These are phyloP conservation scores for Mycena capillaripes DNA, from an alignment of 768 basidiomycete species.

Conservation along the genomic window DNA sequence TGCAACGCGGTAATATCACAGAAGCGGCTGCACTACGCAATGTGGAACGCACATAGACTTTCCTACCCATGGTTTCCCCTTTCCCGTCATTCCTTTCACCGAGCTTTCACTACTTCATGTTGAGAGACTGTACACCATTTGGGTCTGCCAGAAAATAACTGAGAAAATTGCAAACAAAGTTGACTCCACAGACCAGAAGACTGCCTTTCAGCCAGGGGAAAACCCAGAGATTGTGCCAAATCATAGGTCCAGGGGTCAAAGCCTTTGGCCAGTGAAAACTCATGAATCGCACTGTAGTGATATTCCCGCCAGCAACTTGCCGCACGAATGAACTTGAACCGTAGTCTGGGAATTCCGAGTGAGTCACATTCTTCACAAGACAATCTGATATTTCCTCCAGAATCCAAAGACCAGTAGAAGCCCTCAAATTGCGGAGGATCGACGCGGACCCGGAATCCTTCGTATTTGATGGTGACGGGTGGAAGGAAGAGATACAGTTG, in stretches of 20 bases:
- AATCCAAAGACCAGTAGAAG: conserved; percentile 4
- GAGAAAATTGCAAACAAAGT: neutral
- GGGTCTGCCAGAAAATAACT: too few relatives aligned
- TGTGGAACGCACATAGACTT: too few relatives aligned
- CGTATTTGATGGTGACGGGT: neutral
- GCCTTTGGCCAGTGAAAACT: neutral
- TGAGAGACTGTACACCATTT: too few relatives aligned
- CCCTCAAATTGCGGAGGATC: neutral
- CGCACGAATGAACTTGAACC: neutral
- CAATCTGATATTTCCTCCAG: neutral
- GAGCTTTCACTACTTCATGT: too few relatives aligned
- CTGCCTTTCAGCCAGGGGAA: neutral
- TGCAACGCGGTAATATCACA: too few relatives aligned
- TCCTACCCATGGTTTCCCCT: too few relatives aligned
- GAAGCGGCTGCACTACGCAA: too few relatives aligned
- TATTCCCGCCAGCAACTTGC: neutral
- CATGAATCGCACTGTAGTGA: conserved; percentile 4
- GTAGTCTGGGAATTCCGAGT: neutral
- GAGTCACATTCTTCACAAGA: neutral
- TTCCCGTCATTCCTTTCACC: too few relatives aligned
- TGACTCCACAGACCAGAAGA: neutral
- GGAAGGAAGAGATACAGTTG: neutral
- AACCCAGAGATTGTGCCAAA: neutral
- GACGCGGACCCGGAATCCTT: neutral
- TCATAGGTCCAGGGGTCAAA: neutral